Base-by-base conservation (phyloP, 2,329 filamentous ascomycete genomes). In the Aspergillus unguis region DNA sequence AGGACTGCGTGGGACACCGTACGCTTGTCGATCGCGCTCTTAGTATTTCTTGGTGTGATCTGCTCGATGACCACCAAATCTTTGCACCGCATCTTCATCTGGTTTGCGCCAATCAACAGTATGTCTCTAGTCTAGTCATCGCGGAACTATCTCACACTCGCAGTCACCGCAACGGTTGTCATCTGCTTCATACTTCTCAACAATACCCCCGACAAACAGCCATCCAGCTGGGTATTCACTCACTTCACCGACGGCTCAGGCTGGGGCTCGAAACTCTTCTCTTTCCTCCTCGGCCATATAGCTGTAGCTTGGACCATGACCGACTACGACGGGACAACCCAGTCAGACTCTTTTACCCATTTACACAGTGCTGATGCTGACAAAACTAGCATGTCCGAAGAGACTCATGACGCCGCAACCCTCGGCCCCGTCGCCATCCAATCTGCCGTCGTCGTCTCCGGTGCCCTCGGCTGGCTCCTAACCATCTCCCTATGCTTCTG, bases 21-120 rank as follows among this genome's bases (percentile, higher is more conserved):
- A 0, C 64, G 83, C 5, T 69, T 85, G 7, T 77, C 83, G 0
- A 80, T 85, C 48, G 70, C 74, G 9, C 68, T 84, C 17, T 70
- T 86, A 2, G 76, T 79, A 50, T 58, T 78, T 38, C 80, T 81
- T 68, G 83, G 81, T 2, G 68, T 78, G 7, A 80, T 85, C n/a
- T 85, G 82, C 67, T 86, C 83, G 0, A 71, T 85, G 43, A 82
- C 81, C 0, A 86, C 83, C 0, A 80, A 77, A 59, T 78, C 74
- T 48, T 71, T 86, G 9, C 82, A 85, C 62, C 74, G 76, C 44
- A 81, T 85, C 43, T 76, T 86, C 43, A 67, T 83, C 7, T 86
- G 82, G 82, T 86, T 86, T 64, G 83, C 83, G 6, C 84, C 84
- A 1, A 85, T 86, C 58, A 86, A 85, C 61, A 79, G 80, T 81